Evolutionary conservation across 192 early-diverging fungal genomes (phyloP), one percentile per base, ranked within the genome.

Genomic region (Rhizoclosmatium globosum): DNA sequence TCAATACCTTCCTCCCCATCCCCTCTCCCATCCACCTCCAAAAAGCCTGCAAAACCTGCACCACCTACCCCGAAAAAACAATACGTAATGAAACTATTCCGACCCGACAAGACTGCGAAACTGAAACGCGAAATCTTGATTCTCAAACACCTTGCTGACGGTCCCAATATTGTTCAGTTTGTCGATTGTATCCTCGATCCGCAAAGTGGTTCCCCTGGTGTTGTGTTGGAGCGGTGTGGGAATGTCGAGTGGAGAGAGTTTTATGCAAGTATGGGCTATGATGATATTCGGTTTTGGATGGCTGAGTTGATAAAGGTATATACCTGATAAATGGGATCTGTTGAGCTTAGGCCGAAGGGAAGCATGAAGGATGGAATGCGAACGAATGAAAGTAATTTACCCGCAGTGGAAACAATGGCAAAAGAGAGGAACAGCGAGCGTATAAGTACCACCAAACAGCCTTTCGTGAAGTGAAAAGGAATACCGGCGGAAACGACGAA

Each of bases 41-140:
- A 23, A 13, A 4, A 3, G 61, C 4, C 6, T 39, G 7, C 4
- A 31, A 11, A 4, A 11, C 15, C 66, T 41, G 66, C 45, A 7
- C 4, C 66, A 19, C 9, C 44, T 44, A 19, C 66, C 44, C 39
- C 38, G 4, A 68, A 23, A 68, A 71, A 48, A 7, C 43, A 21
- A 53, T 77, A 44, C 65, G 82, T 74, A 9, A 38, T 85, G 42
- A 87, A 87, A 78, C 60, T 76, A 56, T 72, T 87, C 39, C 81
- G 82, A 39, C 70, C 82, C 3, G 68, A 65, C 46, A 78, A 79
- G 41, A 50, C 76, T 7, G 79, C 75, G 3, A 81, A 80, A 70
- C 47, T 80, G 62, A 78, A 74, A 50, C 72, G 86, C 17, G 86
- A 87, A 77, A 77, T 87, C 66, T 62, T 85, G 39, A 80, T 87